These are phyloP conservation scores for Blepharisma stoltei DNA, from an alignment of 73 alveolate genomes.

Conservation along the genomic window DNA sequence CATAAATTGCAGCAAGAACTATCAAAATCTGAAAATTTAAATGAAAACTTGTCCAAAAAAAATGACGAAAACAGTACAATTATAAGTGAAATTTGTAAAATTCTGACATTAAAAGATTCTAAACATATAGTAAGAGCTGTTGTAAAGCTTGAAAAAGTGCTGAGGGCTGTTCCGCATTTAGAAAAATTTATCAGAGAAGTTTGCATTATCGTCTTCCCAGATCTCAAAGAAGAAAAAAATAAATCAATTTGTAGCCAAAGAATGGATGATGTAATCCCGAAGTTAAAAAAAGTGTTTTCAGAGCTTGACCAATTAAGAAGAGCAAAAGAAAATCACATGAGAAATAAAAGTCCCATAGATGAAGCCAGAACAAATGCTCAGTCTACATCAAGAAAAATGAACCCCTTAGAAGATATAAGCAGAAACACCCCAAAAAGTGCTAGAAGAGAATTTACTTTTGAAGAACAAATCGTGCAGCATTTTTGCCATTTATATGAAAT, in stretches of 20 bases:
- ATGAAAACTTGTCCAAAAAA: background rate
- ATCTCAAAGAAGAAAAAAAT: background rate
- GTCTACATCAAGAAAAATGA: too few species aligned
- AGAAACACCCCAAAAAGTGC: too few species aligned
- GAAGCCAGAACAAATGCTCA: too few species aligned
- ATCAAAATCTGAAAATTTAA: background rate
- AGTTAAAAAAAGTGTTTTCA: background rate
- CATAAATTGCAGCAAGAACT: background rate
- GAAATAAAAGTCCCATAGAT: background rate
- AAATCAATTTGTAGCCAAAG: background rate
- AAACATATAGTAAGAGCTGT: conserved; percentile 11
- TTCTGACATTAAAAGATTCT: background rate
- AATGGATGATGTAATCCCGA: conserved; percentile 17
- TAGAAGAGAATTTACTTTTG: background rate
- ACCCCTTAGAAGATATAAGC: too few species aligned
- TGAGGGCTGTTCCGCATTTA: conserved; percentile 11
- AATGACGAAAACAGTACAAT: background rate
- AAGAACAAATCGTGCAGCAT: conserved; percentile 12
- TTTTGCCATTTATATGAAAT: conserved; percentile 13
- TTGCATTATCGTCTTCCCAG: background rate
- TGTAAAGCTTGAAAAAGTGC: conserved; percentile 16
- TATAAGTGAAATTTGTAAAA: conserved; percentile 1
- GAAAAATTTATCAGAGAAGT: conserved; percentile 23
- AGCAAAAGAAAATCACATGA: background rate
- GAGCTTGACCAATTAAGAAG: background rate